These are phyloP conservation scores for Rhodamnia rubescens DNA, from an alignment of 345 rosid genomes.

Conservation along the genomic window DNA sequence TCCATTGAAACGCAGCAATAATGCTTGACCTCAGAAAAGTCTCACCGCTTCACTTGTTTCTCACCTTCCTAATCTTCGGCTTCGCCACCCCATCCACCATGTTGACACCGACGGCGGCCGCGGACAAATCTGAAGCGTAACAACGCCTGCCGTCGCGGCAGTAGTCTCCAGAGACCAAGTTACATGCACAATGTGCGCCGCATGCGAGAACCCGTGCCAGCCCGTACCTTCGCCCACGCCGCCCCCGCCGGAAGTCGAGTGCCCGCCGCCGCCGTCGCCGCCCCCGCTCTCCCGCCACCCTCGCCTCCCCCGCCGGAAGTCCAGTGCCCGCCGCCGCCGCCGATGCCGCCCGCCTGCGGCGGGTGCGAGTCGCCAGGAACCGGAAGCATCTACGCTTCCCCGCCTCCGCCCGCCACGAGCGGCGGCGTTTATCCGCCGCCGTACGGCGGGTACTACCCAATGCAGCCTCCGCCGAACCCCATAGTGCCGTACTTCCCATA, in stretches of 20 bases:
- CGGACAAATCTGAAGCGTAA: neutral
- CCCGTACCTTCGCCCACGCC: conserved; percentile 28
- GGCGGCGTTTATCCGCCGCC: conserved; percentile 8
- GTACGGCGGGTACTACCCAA: conserved; percentile 4
- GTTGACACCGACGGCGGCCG: neutral
- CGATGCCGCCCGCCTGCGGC: neutral
- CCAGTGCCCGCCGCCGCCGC: neutral
- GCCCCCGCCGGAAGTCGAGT: conserved; percentile 4
- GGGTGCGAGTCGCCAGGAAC: neutral
- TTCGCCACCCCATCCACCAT: neutral
- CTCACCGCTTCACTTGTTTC: neutral
- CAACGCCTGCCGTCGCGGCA: neutral
- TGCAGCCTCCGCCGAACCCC: conserved; percentile 32
- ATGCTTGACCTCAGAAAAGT: neutral
- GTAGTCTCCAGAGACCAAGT: conserved; percentile 6
- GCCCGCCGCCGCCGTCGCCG: conserved; percentile 11
- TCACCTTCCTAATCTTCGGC: neutral
- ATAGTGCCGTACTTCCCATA: conserved; percentile 27
- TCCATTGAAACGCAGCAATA: neutral
- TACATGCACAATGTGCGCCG: conserved; percentile 28
- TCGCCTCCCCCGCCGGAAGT: neutral
- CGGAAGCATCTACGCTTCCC: conserved; percentile 13
- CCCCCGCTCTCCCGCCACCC: neutral
- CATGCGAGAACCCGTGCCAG: conserved; percentile 14
- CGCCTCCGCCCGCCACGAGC: neutral